Percentiles rank a stretch among this genome's conserved stretches.
Evolutionary conservation across 2,329 filamentous ascomycete species (phyloP).

Genomic region (Metarhizium rileyi): DNA sequence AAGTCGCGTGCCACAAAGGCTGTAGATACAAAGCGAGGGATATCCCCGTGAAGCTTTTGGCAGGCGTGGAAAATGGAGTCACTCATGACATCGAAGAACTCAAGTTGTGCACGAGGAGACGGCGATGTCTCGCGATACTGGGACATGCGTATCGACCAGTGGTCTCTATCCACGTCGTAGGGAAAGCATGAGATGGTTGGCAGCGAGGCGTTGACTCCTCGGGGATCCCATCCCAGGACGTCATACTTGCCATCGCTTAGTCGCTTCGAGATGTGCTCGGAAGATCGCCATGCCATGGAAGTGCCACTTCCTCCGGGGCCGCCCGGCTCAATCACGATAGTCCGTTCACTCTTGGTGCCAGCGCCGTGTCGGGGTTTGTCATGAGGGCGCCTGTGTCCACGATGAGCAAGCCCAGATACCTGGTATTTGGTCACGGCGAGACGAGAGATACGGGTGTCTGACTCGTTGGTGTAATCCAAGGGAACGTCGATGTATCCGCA

Average conservation of each 20-base stretch:
- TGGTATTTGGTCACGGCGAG: slow-evolving; percentile 41
- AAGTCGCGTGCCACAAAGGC: slow-evolving; percentile 38
- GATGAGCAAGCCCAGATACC: slow-evolving; percentile 31
- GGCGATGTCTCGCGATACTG: slow-evolving; percentile 29
- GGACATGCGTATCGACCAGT: slow-evolving; percentile 30
- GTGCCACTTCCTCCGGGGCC: slow-evolving; percentile 41
- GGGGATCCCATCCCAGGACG: slow-evolving; percentile 45
- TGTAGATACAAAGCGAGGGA: slow-evolving; percentile 36
- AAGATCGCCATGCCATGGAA: slow-evolving; percentile 27
- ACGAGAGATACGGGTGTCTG: slow-evolving; percentile 32
- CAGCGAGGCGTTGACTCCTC: slow-evolving; percentile 38
- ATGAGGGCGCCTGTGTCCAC: background rate
- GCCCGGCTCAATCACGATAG: slow-evolving; percentile 40
- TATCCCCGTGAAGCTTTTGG: slow-evolving; percentile 31
- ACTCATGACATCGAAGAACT: slow-evolving; percentile 35
- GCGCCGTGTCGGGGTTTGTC: slow-evolving; percentile 7
- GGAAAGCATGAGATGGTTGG: slow-evolving; percentile 38
- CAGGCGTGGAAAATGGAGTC: slow-evolving; percentile 35
- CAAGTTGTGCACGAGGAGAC: slow-evolving; percentile 27
- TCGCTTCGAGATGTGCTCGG: slow-evolving; percentile 27
- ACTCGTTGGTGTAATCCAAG: slow-evolving; percentile 35
- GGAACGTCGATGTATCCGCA: slow-evolving; percentile 40
- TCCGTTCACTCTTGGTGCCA: slow-evolving; percentile 32
- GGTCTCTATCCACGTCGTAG: slow-evolving; percentile 33
- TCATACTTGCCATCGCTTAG: slow-evolving; percentile 34